These are phyloP conservation scores for Lobosporangium transversale DNA, from an alignment of 192 early-diverging fungal genomes.

Conservation along the genomic window DNA sequence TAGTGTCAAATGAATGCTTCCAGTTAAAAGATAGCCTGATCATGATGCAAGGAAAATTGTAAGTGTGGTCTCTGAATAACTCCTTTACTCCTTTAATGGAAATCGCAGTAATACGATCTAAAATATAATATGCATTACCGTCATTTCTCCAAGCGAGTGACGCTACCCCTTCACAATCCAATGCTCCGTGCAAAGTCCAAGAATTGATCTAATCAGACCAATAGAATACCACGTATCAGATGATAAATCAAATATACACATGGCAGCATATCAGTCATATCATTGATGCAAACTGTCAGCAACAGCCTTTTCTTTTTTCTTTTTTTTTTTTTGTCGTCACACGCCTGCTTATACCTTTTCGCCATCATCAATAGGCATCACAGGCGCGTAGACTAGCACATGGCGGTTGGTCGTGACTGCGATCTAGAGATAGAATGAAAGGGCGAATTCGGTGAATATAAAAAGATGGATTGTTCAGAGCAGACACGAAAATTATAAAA, in stretches of 20 bases:
- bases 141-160: conserved; percentile 46
- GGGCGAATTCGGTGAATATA: not conserved
- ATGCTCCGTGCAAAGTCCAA: conserved; percentile 16
- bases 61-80: too few relatives aligned
- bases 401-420: conserved; percentile 39
- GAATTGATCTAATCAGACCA: conserved; percentile 18
- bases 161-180: conserved; percentile 32
- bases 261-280: too few relatives aligned
- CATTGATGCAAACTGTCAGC: too few relatives aligned
- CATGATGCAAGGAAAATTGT: too few relatives aligned
- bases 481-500: not conserved
- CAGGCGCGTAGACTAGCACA: conserved; percentile 44
- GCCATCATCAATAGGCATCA: conserved; percentile 3
- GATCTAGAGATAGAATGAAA: conserved; percentile 23
- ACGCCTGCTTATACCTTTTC: conserved; percentile 19
- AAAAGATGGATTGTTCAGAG: not conserved
- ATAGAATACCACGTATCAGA: not conserved
- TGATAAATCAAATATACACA: too few relatives aligned
- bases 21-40: conserved; percentile 52
- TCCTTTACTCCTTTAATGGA: too few relatives aligned
- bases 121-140: conserved; percentile 6
- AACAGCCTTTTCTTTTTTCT: not conserved
- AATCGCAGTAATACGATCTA: conserved; percentile 5
- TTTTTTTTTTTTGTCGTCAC: too few relatives aligned
- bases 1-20: conserved; percentile 41